A percentile compares a stretch with the other conserved stretches of the same genome.
Conservation (phyloP, 75 land plant genomes). For the Ceratopteris richardii region DNA sequence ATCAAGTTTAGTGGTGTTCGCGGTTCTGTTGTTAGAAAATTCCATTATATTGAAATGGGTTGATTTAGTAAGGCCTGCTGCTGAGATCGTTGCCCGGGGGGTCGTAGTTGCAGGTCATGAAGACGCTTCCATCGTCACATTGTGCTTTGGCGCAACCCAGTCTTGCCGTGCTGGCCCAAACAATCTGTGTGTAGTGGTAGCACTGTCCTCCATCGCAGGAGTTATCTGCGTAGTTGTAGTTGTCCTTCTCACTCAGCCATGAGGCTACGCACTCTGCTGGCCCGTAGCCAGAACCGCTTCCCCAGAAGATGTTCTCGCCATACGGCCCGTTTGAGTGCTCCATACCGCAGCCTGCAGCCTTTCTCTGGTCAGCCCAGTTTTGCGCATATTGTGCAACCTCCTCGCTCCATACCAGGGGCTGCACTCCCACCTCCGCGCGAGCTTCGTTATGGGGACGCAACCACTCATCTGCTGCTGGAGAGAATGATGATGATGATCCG, state of each 20-base stretch:
- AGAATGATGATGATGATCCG: too few relatives aligned
- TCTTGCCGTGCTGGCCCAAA: slow-evolving; percentile 28
- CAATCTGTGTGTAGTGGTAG: slow-evolving; percentile 52
- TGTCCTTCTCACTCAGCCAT: slow-evolving; percentile 27
- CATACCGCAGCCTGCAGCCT: slow-evolving; percentile 11
- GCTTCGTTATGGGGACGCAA: slow-evolving; percentile 30
- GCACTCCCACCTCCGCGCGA: slow-evolving; percentile 18
- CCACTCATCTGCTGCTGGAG: too few relatives aligned
- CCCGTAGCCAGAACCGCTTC: slow-evolving; percentile 15
- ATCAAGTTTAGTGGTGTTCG: too few relatives aligned
- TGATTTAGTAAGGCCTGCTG: too few relatives aligned
- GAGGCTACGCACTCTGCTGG: slow-evolving; percentile 26
- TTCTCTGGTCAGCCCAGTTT: slow-evolving; percentile 28
- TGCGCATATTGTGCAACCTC: slow-evolving; percentile 32
- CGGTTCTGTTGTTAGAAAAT: too few relatives aligned
- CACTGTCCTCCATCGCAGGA: slow-evolving; percentile 21
- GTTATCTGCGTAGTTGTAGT: slow-evolving; percentile 23
- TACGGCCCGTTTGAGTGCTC: slow-evolving; percentile 31
- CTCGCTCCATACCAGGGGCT: slow-evolving; percentile 34
- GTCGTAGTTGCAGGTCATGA: slow-evolving; percentile 50
- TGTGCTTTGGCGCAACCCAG: slow-evolving; percentile 38
- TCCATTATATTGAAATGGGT: too few relatives aligned
- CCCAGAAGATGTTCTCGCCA: slow-evolving; percentile 42
- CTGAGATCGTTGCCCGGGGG: slow-evolving; percentile 67
- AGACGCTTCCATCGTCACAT: slow-evolving; percentile 32